Evolutionary conservation across 2,329 filamentous ascomycete species (phyloP).

Genomic region (Fusarium sp.): DNA sequence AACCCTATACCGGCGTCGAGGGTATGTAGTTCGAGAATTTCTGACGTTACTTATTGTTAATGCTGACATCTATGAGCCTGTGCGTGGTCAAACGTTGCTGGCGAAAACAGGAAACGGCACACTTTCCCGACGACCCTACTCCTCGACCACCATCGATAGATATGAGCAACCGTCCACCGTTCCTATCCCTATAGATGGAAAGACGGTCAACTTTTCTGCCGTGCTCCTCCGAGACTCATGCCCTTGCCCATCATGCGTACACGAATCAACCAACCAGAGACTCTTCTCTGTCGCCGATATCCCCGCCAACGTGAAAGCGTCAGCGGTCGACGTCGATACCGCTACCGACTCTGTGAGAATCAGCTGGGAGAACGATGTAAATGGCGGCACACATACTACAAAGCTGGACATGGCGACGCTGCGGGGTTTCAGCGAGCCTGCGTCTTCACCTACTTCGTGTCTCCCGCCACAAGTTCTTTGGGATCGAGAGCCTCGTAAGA

Average conservation of each 20-base stretch:
- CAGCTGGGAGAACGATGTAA: not conserved
- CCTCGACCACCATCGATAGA: not conserved
- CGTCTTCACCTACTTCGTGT: not conserved
- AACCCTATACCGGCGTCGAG: not conserved
- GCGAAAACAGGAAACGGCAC: not conserved
- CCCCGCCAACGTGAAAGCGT: not conserved
- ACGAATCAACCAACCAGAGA: conserved; percentile 1
- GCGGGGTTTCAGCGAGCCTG: not conserved
- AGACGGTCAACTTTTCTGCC: not conserved
- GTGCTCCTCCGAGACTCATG: not conserved
- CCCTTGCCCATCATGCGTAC: not conserved
- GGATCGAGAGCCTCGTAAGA: not conserved
- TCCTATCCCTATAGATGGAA: not conserved
- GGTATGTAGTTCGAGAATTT: not conserved
- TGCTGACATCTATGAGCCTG: not conserved
- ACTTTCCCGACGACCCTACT: not conserved
- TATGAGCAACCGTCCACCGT: not conserved
- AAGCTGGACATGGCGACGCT: not conserved
- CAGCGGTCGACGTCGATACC: not conserved
- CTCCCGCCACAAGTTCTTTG: not conserved
- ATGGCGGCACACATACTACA: not conserved
- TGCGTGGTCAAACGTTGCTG: too few species aligned
- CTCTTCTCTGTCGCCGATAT: conserved; percentile 1
- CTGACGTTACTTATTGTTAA: not conserved
- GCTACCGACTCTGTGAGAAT: not conserved